Base-by-base conservation (phyloP, 306 rosid species). In the Pachyrhizus erosus region DNA sequence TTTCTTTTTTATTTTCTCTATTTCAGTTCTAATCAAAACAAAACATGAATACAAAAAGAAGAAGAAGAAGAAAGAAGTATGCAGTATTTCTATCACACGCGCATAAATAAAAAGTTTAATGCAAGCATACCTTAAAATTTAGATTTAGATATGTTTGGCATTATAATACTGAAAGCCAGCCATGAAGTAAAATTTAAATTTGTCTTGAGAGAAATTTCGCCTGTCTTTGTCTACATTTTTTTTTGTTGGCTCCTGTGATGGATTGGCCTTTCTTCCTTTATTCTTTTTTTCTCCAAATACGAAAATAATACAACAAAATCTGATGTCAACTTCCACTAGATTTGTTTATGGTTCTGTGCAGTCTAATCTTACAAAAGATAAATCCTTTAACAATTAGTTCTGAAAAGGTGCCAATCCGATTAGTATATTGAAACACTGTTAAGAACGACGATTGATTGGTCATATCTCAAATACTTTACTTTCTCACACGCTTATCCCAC, bases 401-500 rank as follows among this genome's bases (percentile, higher is more conserved):
- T 37, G 67, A 26, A 60, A 60, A 60, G 37, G 9, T 26, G 20
- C 39, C 17, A 70, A 48, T 29, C 5, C 20, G 14, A 29, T 51
- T 33, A 49, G 31, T 49, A 27, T 51, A 31, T 33, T 29, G 62
- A 14, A 9, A 64, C 45, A 42, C 13, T n/a, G 20, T 27, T 27
- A 4, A 78, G n/a, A 20, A 48, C 7, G 7, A 48, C 29, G 18
- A 34, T 33, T 0, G 48, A 77, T 46, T 45, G 73, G 73, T 31
- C 49, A 66, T 62, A 2, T 20, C 49, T 48, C 62, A 21, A 34
- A 20, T 34, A 13, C 40, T 64, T 77, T 42, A 49, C 85, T 74
- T 52, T 65, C 24, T 8, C 21, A 11, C 60, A 66, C 72, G 46
- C 70, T 75, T 70, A 70, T 58, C 73, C 62, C 29, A 14, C 26